Evolutionary conservation across 441 rosid genomes (phyloP).

Genomic region (Daphne laureola): DNA sequence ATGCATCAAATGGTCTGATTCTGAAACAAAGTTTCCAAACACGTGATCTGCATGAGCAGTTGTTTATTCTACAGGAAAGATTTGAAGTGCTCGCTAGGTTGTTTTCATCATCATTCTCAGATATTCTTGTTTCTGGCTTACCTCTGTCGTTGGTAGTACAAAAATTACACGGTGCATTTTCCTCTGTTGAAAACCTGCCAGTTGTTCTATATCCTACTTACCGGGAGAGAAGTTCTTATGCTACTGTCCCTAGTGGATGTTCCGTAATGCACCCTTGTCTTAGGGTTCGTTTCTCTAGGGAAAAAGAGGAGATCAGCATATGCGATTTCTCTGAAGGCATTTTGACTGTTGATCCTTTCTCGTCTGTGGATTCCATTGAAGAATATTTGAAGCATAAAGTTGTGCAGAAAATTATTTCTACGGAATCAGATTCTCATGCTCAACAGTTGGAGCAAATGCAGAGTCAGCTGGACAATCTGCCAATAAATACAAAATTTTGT

Average conservation of each 20-base stretch:
- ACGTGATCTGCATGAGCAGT: conserved; percentile 22
- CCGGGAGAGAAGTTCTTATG: conserved; percentile 59
- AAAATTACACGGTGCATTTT: conserved; percentile 74
- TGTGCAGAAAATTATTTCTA: conserved; percentile 24
- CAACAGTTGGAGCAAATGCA: conserved; percentile 27
- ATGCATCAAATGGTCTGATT: conserved; percentile 58
- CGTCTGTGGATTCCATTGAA: conserved; percentile 60
- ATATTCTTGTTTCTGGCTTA: conserved; percentile 33
- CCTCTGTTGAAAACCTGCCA: conserved; percentile 85
- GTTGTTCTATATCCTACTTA: conserved; percentile 44
- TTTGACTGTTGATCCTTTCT: conserved; percentile 77
- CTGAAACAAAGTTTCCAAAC: conserved; percentile 30
- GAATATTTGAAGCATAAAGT: conserved; percentile 67
- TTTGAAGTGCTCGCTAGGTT: conserved; percentile 62
- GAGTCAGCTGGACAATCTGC: conserved; percentile 26
- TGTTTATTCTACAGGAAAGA: conserved; percentile 48
- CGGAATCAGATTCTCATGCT: conserved; percentile 27
- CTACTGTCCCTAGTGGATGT: conserved; percentile 60
- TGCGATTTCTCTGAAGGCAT: conserved; percentile 50
- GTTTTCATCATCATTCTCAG: conserved; percentile 26
- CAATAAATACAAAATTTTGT: conserved; percentile 33
- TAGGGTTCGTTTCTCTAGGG: conserved; percentile 65
- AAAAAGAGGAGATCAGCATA: conserved; percentile 60
- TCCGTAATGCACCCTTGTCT: conserved; percentile 57
- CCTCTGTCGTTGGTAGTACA: conserved; percentile 52